These are phyloP conservation scores for Daldinia decipiens DNA, from an alignment of 495 filamentous ascomycete genomes.

Conservation along the genomic window DNA sequence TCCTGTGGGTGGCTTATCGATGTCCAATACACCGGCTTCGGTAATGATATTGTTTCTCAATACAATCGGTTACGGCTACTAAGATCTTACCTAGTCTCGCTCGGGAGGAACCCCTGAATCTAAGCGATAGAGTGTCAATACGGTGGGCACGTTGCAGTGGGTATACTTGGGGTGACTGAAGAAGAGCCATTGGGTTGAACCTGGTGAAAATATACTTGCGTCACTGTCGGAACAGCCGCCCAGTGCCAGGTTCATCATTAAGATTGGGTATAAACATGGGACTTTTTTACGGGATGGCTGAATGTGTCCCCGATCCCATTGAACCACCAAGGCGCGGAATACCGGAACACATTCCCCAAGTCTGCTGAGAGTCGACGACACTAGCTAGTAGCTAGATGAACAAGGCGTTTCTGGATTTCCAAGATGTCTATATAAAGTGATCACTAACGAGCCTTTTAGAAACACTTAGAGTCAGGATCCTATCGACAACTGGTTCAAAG, in stretches of 20 bases:
- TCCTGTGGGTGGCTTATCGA: not conserved
- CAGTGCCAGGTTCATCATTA: slow-evolving; percentile 10
- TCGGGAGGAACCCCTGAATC: slow-evolving; percentile 2
- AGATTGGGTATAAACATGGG: slow-evolving; percentile 10
- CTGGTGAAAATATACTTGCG: slow-evolving; percentile 15
- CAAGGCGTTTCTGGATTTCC: not conserved
- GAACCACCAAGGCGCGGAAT: not conserved
- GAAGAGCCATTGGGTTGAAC: not conserved
- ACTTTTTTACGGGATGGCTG: slow-evolving; percentile 7
- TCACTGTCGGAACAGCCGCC: slow-evolving; percentile 37
- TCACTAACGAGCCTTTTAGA: slow-evolving; percentile 16
- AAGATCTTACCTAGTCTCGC: slow-evolving; percentile 8
- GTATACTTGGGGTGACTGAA: slow-evolving; percentile 10
- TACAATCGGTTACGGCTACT: not conserved
- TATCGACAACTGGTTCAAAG: slow-evolving; percentile 7
- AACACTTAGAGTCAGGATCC: slow-evolving; percentile 8
- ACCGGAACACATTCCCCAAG: not conserved
- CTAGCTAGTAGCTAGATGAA: slow-evolving; percentile 18
- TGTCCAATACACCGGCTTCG: not conserved
- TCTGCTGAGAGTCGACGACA: not conserved
- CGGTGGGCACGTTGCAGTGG: slow-evolving; percentile 20
- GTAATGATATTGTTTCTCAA: not conserved
- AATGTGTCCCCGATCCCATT: slow-evolving; percentile 6
- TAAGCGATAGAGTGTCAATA: slow-evolving; percentile 11
- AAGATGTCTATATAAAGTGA: slow-evolving; percentile 33